Evolutionary conservation across 257 asterid genomes (phyloP), one percentile per base, ranked within the genome.

Genomic region (Solanum lignicaule): DNA sequence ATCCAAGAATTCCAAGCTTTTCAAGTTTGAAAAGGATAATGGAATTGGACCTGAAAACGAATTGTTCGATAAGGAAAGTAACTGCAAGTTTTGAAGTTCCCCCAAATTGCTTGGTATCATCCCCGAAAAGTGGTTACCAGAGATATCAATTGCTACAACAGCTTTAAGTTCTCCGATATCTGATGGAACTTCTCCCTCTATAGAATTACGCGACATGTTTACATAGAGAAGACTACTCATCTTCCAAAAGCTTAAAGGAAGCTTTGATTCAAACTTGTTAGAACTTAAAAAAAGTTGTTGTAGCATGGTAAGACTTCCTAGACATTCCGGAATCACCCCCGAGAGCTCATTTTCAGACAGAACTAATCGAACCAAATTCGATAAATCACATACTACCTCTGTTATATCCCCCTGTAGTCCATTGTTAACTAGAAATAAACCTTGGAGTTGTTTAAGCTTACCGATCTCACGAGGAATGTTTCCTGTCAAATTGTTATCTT

Each of bases 41-140:
- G 94, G 93, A 89, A 92, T 92, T 23, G 90, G 76, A 27, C 94
- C 94, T 33, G 84, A 81, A 2, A 91, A 90, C 9, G 88, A 86
- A 79, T 91, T 90, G 43, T 89, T 76, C 52, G 92, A 90, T 35
- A 92, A 88, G 46, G 83, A 88, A 35, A 92, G 91, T 76, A 82
- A 62, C 81, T 88, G 35, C 84, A 92, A 75, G 23, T 4, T 38
- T 66, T 41, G 39, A 20, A 90, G 90, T 15, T 87, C 88, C n/a
- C 93, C 94, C 10, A 91, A 27, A 38, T 89, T 29, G 43, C 83
- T 82, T 48, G 93, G 92, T 36, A 92, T 89, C 21, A 7, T 65
- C 71, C 93, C 90, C 0, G 89, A 83, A 23, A 92, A 62, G 18
- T 38, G 88, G 89, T 92, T 92, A 18, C 73, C 46, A 6, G 93